phyloP scores from a whole-genome alignment of 2,329 filamentous ascomycete species.

The Talaromyces pinophilus region DNA sequence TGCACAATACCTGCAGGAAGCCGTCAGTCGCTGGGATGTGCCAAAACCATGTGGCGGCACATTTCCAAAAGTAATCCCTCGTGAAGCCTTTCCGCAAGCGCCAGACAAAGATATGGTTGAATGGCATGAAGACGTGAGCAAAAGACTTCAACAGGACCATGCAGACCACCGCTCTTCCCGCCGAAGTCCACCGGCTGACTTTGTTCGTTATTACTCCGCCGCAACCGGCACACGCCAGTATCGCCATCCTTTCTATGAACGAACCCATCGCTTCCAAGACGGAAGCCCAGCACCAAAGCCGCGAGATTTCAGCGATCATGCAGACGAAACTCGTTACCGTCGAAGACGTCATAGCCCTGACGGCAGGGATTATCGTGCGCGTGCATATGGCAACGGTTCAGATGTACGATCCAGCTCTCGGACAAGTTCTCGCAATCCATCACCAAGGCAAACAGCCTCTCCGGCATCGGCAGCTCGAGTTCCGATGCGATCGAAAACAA shows the following conservation, averaged over 20 bases:
- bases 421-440: slow-evolving; percentile 18
- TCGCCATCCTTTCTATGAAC: slow-evolving; percentile 26
- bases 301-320: slow-evolving; percentile 20
- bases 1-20: slow-evolving; percentile 77
- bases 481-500: slow-evolving; percentile 30
- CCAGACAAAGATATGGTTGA: slow-evolving; percentile 77
- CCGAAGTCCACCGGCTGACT: slow-evolving; percentile 25
- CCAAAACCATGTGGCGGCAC: slow-evolving; percentile 64
- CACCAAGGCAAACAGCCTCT: slow-evolving; percentile 11
- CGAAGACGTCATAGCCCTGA: slow-evolving; percentile 20
- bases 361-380: slow-evolving; percentile 7
- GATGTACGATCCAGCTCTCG: slow-evolving; percentile 17
- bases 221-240: slow-evolving; percentile 38
- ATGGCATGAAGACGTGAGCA: slow-evolving; percentile 81
- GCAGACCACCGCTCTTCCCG: slow-evolving; percentile 43
- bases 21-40: slow-evolving; percentile 75
- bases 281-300: slow-evolving; percentile 4
- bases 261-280: slow-evolving; percentile 5
- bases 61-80: slow-evolving; percentile 64
- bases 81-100: slow-evolving; percentile 68
- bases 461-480: slow-evolving; percentile 31
- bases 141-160: slow-evolving; percentile 66
- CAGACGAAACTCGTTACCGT: slow-evolving; percentile 14
- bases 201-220: slow-evolving; percentile 29
- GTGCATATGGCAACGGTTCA: neutral